Evolutionary conservation across 169 alveolate genomes (phyloP), one percentile per base, ranked within the genome.

Genomic region (Plasmodium gonderi): DNA sequence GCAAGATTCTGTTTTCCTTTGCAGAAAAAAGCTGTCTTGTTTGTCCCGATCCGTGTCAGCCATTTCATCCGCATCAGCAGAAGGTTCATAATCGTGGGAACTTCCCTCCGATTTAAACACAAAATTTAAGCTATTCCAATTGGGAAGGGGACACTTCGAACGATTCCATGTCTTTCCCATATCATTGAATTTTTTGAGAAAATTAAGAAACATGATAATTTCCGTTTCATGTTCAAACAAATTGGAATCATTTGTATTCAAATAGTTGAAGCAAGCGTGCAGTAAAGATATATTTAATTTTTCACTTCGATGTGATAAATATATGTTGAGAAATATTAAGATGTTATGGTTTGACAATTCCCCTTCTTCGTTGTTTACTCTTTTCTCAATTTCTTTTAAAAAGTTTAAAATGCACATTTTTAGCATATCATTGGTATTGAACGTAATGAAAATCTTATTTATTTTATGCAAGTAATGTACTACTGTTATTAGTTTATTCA

Each of bases 381-480:
- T 40, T 38, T 72, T 68, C 40, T 42, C 78, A 31, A 72, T 69
- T 9, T 47, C 20, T 0, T n/a, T 54, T 8, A 83, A 0, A 20
- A n/a, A 60, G 1, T 49, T 83, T 36, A 44, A 69, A 33, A 83
- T 83, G 31, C 20, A 11, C 29, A 9, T 42, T 0, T 69, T 31
- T 11, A 82, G 42, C 47, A 49, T 17, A 0, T 47, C 44, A n/a
- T 45, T 49, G 36, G 33, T 5, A 26, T n/a, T 67, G 74, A 38
- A 60, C 14, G 83, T 23, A 31, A 72, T 26, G 31, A 17, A 83
- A 8, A 72, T 68, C 40, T 69, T 83, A 29, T 72, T 47, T 5
- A 47, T 49, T 47, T 83, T 83, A 33, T 83, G 79, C 31, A 83
- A 7, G 77, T 83, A 83, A 11, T 72, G 51, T 0, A 83, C 12